Base-by-base conservation (phyloP, 345 rosid genomes). In the Luvunga scandens region DNA sequence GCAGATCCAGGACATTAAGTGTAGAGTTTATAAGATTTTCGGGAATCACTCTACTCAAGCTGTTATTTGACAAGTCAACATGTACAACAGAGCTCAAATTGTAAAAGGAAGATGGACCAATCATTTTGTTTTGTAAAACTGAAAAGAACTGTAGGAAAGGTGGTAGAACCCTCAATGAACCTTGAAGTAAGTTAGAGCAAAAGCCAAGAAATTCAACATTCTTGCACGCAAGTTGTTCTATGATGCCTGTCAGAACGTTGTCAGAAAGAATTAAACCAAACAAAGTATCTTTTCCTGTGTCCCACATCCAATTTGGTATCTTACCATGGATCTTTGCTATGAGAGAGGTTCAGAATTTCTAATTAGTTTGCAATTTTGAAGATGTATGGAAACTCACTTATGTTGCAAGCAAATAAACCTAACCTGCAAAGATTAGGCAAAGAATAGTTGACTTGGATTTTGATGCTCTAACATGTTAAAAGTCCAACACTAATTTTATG, bases 241-340 rank as follows among this genome's bases (percentile, higher is more conserved):
- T 53, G 71, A 34, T 27, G 25, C 25, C 10, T 4, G 48, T n/a
- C 7, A 75, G 22, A 38, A 42, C 30, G 62, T 75, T 75, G 45
- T 27, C 14, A 19, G 78, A 75, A 31, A 75, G 5, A 45, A 9
- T 45, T 9, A 45, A 13, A 13, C 16, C 13, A 25, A 8, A 4
- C 13, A 78, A 33, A 14, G 71, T 45, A 14, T 66, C 45, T 28
- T 34, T 64, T 5, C 60, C 72, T 1, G 36, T 9, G 14, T 65
- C 67, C 80, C 69, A 25, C 27, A 73, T 22, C 78, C 72, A 69
- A 9, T 56, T 38, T 6, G 81, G 82, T n/a, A 88, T 33, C 6
- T 25, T 12, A 0, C 86, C 87, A 8, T 75, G 62, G 38, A 82
- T 81, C 19, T 45, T 45, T 66, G 66, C 84, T 89, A 13, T 71